Evolutionary conservation across 805 yeast genomes (phyloP).

Genomic region (Wickerhamiella alocasiicola): DNA sequence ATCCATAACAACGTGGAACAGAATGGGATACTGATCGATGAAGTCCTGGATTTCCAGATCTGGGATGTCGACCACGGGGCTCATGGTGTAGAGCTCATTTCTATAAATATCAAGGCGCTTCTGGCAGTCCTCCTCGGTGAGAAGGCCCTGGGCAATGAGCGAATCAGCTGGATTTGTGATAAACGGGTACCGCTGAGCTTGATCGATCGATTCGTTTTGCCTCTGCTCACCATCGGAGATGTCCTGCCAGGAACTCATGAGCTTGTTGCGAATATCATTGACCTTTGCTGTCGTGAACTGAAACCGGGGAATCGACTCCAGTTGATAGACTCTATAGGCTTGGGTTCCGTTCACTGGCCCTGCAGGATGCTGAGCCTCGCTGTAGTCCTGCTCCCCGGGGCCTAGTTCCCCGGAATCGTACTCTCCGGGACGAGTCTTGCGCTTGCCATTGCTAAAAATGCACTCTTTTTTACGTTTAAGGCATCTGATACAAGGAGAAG

Average conservation of each 20-base stretch:
- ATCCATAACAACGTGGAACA: conserved; percentile 55
- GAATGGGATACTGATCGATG: conserved; percentile 41
- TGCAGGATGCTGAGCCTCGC: background rate
- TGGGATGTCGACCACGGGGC: conserved; percentile 49
- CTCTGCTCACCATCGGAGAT: conserved; percentile 35
- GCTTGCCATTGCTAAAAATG: conserved; percentile 24
- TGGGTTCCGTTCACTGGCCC: conserved; percentile 5
- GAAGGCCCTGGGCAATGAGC: conserved; percentile 42
- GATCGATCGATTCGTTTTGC: conserved; percentile 36
- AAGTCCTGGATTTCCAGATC: conserved; percentile 36
- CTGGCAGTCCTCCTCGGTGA: conserved; percentile 49
- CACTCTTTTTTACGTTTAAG: conserved; percentile 49
- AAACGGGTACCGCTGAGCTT: conserved; percentile 22
- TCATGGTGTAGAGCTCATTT: conserved; percentile 33
- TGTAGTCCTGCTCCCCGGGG: background rate
- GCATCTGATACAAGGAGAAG: conserved; percentile 66
- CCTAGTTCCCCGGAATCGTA: background rate
- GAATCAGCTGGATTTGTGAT: conserved; percentile 21
- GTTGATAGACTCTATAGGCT: conserved; percentile 11
- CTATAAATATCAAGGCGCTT: conserved; percentile 41
- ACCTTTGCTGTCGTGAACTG: conserved; percentile 8
- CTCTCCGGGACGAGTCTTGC: conserved; percentile 1
- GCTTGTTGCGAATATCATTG: conserved; percentile 18
- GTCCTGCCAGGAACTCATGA: conserved; percentile 19
- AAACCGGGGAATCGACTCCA: conserved; percentile 10